Evolutionary conservation across 2,329 filamentous ascomycete species (phyloP).

Genomic region (Metarhizium album): DNA sequence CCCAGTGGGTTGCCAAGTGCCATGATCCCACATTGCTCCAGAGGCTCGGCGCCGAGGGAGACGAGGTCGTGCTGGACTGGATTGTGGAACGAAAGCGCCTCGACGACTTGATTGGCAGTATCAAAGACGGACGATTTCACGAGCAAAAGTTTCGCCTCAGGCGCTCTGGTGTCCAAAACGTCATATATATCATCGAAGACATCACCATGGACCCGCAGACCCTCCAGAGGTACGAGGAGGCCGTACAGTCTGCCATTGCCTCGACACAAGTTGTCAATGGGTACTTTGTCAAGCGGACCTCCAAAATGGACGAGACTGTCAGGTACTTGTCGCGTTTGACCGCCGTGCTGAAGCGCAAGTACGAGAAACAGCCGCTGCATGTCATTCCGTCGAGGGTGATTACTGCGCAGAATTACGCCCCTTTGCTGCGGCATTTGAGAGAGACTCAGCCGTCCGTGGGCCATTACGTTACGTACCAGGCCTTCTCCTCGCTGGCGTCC

Average conservation of each 20-base stretch:
- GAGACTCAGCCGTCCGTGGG: constrained; percentile 35
- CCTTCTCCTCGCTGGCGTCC: constrained; percentile 60
- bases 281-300: constrained; percentile 68
- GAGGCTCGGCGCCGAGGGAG: constrained; percentile 47
- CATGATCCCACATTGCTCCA: constrained; percentile 46
- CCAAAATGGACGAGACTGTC: constrained; percentile 68
- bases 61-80: constrained; percentile 67
- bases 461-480: constrained; percentile 57
- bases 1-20: constrained; percentile 68
- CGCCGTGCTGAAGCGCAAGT: constrained; percentile 51
- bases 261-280: constrained; percentile 69
- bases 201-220: constrained; percentile 47
- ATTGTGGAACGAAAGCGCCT: constrained; percentile 73
- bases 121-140: constrained; percentile 73
- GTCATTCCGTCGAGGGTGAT: constrained; percentile 58
- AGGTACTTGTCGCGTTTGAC: constrained; percentile 67
- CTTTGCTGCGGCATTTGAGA: constrained; percentile 48
- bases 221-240: constrained; percentile 49
- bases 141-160: constrained; percentile 76
- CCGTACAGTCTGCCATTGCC: constrained; percentile 62
- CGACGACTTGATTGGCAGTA: constrained; percentile 68
- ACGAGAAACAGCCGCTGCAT: constrained; percentile 45
- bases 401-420: constrained; percentile 54
- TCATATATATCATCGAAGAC: constrained; percentile 71
- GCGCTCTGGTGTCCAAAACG: constrained; percentile 62